phyloP scores from a whole-genome alignment of 2,329 filamentous ascomycete species.

The Sporothrix mexicana region DNA sequence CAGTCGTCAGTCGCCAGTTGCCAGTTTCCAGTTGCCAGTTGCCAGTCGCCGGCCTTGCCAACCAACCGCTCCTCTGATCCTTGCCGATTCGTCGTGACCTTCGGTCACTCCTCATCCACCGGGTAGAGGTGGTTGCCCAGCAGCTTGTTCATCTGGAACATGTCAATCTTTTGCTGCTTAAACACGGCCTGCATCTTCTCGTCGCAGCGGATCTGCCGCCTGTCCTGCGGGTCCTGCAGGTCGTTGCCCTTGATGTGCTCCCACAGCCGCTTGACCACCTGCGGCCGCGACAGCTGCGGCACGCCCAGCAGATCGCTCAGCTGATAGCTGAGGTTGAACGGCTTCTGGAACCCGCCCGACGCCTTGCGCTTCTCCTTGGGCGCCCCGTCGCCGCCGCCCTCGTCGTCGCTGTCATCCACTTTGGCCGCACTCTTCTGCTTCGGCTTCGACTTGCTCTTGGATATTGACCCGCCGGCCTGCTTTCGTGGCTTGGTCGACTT shows the following conservation, averaged over 20 bases:
- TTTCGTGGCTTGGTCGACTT: conserved; percentile 46
- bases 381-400: conserved; percentile 76
- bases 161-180: conserved; percentile 88
- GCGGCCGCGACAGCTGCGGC: conserved; percentile 84
- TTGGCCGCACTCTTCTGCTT: conserved; percentile 53
- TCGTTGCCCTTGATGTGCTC: conserved; percentile 87
- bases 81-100: too few species aligned
- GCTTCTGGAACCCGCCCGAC: conserved; percentile 91
- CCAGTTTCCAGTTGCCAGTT: too few species aligned
- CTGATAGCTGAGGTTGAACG: conserved; percentile 73
- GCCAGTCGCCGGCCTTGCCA: too few species aligned
- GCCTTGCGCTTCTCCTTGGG: conserved; percentile 74
- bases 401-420: conserved; percentile 70
- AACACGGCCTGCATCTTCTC: conserved; percentile 91
- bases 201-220: conserved; percentile 91
- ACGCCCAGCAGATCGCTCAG: conserved; percentile 74
- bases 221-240: conserved; percentile 89
- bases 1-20: neutral
- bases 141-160: conserved; percentile 99
- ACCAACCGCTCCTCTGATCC: too few species aligned
- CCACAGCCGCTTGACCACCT: conserved; percentile 97
- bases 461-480: conserved; percentile 54
- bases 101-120: conserved; percentile 64
- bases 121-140: conserved; percentile 89
- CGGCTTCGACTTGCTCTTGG: conserved; percentile 56